Base-by-base conservation (phyloP, 2,329 filamentous ascomycete species). In the Grosmannia clavigera region DNA sequence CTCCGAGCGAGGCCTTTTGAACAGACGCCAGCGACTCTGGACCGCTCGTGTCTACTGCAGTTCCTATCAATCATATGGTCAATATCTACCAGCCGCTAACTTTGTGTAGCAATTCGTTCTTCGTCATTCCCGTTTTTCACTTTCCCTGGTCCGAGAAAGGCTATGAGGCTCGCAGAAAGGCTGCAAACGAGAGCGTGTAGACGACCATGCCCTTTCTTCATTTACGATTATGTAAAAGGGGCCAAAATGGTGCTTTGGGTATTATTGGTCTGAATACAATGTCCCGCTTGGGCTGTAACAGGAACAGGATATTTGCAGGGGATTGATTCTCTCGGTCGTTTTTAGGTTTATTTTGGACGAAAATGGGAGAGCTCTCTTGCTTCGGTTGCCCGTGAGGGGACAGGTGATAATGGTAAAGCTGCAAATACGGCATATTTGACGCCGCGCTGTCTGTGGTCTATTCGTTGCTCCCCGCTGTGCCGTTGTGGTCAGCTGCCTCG, bases 61-160 rank as follows among this genome's bases (percentile, higher is more conserved):
- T 50, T 12, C 29, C 7, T 35, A 25, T 14, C 12, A 2, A 9
- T 10, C 10, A 38, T 25, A 12, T 50, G 11, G 25, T 46, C 11
- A 27, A 38, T 48, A 52, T 29, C 33, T 50, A 14, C 12, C 31
- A 46, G 3, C 33, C n/a, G 40, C 57, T 58, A 57, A 61, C 33
- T 22, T 12, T 33, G 29, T 48, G 58, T 68, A 94, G 90, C 78
- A 86, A 86, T 75, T 85, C 82, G 33, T 96, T 96, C 84, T 94
- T 96, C 79, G 80, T 94, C 72, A 84, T 95, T 63, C 92, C 92
- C 58, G 91, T 96, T 64, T 86, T 88, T 68, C 91, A 96, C 79
- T 95, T 96, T 80, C 92, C 92, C 59, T 96, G 92, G 92, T 92
- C 88, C 46, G 86, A 88, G 68, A 87, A 87, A 75, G 88, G 83